Evolutionary conservation across 2,329 filamentous ascomycete genomes (phyloP).

Genomic region (Monilinia vaccinii-corymbosi): DNA sequence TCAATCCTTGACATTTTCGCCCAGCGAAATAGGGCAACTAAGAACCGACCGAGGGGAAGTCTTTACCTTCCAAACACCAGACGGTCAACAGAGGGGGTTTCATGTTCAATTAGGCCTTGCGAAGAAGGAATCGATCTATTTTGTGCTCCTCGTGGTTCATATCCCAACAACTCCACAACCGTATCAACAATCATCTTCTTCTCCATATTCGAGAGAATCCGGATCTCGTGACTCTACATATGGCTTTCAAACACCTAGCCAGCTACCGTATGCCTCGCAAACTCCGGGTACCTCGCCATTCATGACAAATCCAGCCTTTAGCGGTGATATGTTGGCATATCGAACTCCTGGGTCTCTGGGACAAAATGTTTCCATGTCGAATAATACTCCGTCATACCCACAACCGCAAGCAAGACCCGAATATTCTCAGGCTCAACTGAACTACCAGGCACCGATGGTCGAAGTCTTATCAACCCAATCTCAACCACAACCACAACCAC

Average conservation of each 20-base stretch:
- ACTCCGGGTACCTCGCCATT: conserved; percentile 21
- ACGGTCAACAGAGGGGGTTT: conserved; percentile 43
- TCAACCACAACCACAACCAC: conserved; percentile 29
- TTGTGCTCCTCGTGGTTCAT: conserved; percentile 40
- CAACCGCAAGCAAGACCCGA: conserved; percentile 38
- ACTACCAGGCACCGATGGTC: conserved; percentile 46
- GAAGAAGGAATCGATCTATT: conserved; percentile 54
- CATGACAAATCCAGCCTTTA: conserved; percentile 15
- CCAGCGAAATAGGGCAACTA: conserved; percentile 44
- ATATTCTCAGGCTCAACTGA: conserved; percentile 31
- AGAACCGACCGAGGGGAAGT: conserved; percentile 45
- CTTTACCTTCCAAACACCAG: conserved; percentile 43
- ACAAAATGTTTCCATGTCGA: conserved; percentile 26
- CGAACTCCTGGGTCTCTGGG: conserved; percentile 19
- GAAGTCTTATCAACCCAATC: conserved; percentile 34
- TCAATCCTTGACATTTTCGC: conserved; percentile 43
- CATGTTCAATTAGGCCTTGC: conserved; percentile 46
- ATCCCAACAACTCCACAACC: conserved; percentile 21
- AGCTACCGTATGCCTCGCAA: conserved; percentile 17
- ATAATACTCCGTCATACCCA: conserved; percentile 38
- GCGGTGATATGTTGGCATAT: conserved; percentile 22
- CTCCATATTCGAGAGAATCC: conserved; percentile 24
- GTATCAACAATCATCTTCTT: conserved; percentile 20
- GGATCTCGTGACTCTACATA: conserved; percentile 26
- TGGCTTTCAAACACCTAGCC: conserved; percentile 24